Base-by-base conservation (phyloP, 2,329 filamentous ascomycete genomes). In the Acrocalymma vagum region DNA sequence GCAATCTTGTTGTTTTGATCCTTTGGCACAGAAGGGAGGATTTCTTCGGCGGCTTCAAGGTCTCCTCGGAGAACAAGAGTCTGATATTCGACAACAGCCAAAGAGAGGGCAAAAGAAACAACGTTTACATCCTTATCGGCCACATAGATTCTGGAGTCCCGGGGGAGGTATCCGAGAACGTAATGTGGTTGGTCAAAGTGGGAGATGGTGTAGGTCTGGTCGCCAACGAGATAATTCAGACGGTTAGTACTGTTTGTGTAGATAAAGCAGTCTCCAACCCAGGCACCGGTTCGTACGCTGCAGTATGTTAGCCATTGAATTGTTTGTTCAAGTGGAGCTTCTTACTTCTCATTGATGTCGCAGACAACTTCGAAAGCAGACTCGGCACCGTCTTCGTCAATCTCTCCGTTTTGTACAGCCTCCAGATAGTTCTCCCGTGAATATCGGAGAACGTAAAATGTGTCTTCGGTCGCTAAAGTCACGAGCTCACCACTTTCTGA, bases 1-100 rank as follows among this genome's bases (percentile, higher is more conserved):
- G 94, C 94, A 58, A 99, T 95, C 77, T 97, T 97, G 79, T 96
- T 96, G 71, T 96, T 88, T 70, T 99, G 91, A 51, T 95, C 90
- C n/a, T 85, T 77, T 0, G 93, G 91, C 24, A 99, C 92, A 14
- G 87, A 87, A 4, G 84, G 78, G 11, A 99, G 83, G 51, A 96
- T 80, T 66, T 95, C 91, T 8, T 87, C 86, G 0, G 94, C 94
- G 10, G 90, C 84, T 52, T 97, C 94, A 78, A 97, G 87, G 60
- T 99, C 94, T 35, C 88, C 92, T 42, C 94, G 88, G 13, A 99
- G 84, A 10, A 99, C 93, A 28, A 97, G 78, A 0, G 94, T 99
- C 72, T 99, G 94, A 70, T 97, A 99, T 70, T 97, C 93, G 17
- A 99, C 84, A 23, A 99, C 92, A 6, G 89, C 87, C 17, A 97